phyloP scores from a whole-genome alignment of 2,329 filamentous ascomycete genomes.

The Verticillium nubilum region DNA sequence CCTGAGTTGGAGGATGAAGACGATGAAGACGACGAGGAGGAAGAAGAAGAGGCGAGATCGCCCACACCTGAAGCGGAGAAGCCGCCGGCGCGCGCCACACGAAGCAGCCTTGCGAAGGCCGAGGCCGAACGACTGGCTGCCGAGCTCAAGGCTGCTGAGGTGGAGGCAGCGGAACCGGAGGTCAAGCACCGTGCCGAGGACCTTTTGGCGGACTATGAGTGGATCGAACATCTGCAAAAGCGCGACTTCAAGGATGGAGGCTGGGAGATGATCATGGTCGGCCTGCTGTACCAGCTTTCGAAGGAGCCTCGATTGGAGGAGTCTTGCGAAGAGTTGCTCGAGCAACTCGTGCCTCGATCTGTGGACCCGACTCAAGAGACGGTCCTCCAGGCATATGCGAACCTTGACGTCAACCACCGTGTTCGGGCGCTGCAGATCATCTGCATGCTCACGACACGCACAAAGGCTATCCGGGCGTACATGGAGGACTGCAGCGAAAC shows the following conservation, averaged over 20 bases:
- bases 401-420: constrained; percentile 77
- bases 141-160: constrained; percentile 50
- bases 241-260: constrained; percentile 83
- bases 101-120: constrained; percentile 78
- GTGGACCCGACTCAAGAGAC: constrained; percentile 75
- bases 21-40: constrained; percentile 58
- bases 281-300: constrained; percentile 78
- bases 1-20: constrained; percentile 70
- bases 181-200: constrained; percentile 68
- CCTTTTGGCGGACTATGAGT: constrained; percentile 68
- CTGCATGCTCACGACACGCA: constrained; percentile 79
- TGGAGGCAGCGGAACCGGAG: constrained; percentile 38
- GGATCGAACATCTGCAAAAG: constrained; percentile 78
- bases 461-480: constrained; percentile 78
- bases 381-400: constrained; percentile 65
- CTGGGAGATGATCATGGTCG: constrained; percentile 87
- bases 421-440: constrained; percentile 78
- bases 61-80: constrained; percentile 68
- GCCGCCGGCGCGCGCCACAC: constrained; percentile 65
- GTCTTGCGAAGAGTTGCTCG: constrained; percentile 73
- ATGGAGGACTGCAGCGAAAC: constrained; percentile 89
- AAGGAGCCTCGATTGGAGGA: constrained; percentile 64
- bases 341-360: constrained; percentile 74
- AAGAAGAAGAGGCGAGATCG: constrained; percentile 46
- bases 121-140: constrained; percentile 66